These are phyloP conservation scores for Orychophragmus violaceus DNA, from an alignment of 345 rosid genomes.

Conservation along the genomic window DNA sequence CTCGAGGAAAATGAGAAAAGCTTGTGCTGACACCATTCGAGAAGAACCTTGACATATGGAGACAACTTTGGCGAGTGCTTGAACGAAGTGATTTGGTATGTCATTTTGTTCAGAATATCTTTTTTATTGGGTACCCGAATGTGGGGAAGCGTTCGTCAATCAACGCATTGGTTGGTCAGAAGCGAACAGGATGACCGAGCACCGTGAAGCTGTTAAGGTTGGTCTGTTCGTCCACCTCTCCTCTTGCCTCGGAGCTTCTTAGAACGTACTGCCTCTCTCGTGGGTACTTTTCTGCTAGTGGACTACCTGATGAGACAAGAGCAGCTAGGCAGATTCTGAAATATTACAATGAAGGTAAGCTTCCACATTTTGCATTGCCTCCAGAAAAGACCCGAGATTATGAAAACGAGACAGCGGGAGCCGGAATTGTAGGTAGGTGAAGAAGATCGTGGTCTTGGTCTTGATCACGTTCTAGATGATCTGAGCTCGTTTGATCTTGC, in stretches of 20 bases:
- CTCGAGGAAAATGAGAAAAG: slow-evolving; percentile 91
- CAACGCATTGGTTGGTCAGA: slow-evolving; percentile 91
- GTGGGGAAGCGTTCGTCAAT: slow-evolving; percentile 95
- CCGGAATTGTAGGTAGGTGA: slow-evolving; percentile 27
- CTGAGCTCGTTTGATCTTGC: slow-evolving; percentile 69
- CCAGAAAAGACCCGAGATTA: slow-evolving; percentile 30
- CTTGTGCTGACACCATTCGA: slow-evolving; percentile 94
- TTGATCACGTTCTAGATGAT: slow-evolving; percentile 61
- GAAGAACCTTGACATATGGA: slow-evolving; percentile 95
- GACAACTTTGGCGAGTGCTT: no score
- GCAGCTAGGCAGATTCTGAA: slow-evolving; percentile 85
- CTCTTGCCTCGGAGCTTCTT: slow-evolving; percentile 68
- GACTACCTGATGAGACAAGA: slow-evolving; percentile 85
- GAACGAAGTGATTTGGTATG: slow-evolving; percentile 91
- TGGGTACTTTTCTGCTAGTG: slow-evolving; percentile 85
- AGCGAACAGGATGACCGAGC: slow-evolving; percentile 86
- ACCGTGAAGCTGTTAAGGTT: slow-evolving; percentile 82
- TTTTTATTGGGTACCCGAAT: slow-evolving; percentile 80
- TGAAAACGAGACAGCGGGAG: slow-evolving; percentile 21
- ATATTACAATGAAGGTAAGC: slow-evolving; percentile 77
- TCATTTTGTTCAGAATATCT: neutral
- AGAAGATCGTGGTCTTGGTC: slow-evolving; percentile 32
- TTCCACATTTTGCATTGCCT: slow-evolving; percentile 70
- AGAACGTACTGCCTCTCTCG: slow-evolving; percentile 77
- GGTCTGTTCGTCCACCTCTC: slow-evolving; percentile 87